phyloP scores from a whole-genome alignment of 2,329 filamentous ascomycete species.

The Fusarium sp. region DNA sequence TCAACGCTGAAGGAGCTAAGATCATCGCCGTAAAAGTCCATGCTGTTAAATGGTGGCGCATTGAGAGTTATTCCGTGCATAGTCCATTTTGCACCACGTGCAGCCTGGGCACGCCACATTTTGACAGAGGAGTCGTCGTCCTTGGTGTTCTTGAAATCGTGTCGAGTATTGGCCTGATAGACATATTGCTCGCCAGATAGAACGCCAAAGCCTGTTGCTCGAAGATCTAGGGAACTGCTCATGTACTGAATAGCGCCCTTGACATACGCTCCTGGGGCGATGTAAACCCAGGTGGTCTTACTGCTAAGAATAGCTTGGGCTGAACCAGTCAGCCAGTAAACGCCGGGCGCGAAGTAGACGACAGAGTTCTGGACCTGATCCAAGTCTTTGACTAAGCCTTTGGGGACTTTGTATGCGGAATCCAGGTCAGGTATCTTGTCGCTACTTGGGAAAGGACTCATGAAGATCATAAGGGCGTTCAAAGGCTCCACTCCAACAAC shows the following conservation, averaged over 20 bases:
- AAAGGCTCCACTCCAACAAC: background rate
- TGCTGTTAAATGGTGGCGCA: background rate
- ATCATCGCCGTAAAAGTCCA: background rate
- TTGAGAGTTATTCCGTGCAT: background rate
- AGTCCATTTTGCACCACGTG: background rate
- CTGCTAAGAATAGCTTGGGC: background rate
- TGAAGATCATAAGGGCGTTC: background rate
- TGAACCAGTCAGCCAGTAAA: background rate
- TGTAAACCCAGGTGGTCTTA: background rate
- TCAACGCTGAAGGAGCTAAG: background rate
- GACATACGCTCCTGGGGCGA: background rate
- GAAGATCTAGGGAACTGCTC: background rate
- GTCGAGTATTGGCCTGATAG: background rate
- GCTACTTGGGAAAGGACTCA: background rate
- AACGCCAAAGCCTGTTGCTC: background rate
- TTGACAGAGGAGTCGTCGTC: background rate
- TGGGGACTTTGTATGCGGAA: background rate
- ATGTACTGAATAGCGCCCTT: background rate
- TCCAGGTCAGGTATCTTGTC: background rate
- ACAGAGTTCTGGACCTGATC: background rate
- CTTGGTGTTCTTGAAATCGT: background rate
- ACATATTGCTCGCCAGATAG: background rate
- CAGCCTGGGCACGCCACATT: background rate
- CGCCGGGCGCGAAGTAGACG: background rate
- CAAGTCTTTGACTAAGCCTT: background rate